These are phyloP conservation scores for Rasamsonia emersonii DNA, from an alignment of 2,329 filamentous ascomycete species.

Conservation along the genomic window DNA sequence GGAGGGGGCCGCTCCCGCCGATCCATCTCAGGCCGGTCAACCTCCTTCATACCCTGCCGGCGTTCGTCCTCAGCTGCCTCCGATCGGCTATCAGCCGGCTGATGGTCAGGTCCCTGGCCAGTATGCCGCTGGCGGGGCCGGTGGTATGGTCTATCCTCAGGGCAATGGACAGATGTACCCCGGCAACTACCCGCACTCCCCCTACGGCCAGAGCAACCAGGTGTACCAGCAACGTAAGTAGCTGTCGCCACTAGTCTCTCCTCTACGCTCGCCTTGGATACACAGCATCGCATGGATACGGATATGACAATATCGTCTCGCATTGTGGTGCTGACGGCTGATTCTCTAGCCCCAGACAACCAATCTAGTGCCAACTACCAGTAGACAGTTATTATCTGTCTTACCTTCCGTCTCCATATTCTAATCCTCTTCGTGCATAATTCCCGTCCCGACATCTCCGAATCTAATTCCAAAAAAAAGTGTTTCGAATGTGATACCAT, in stretches of 20 bases:
- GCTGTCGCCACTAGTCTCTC: conserved; percentile 12
- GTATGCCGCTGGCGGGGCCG: conserved; percentile 53
- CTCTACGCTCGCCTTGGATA: conserved; percentile 9
- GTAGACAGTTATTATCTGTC: conserved; percentile 10
- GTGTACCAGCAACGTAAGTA: conserved; percentile 45
- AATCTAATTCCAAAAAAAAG: conserved; percentile 7
- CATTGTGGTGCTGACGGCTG: conserved; percentile 19
- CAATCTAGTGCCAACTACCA: conserved; percentile 21
- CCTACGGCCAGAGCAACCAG: conserved; percentile 41
- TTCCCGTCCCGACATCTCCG: conserved; percentile 6
- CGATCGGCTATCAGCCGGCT: conserved; percentile 62
- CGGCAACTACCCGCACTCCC: conserved; percentile 42
- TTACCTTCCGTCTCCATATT: conserved; percentile 5
- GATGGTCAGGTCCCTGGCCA: conserved; percentile 48
- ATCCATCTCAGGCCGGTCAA: conserved; percentile 34
- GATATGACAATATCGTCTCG: conserved; percentile 13
- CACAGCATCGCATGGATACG: conserved; percentile 11
- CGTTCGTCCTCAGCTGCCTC: conserved; percentile 60
- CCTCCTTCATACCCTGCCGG: conserved; percentile 39
- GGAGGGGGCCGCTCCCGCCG: conserved; percentile 43
- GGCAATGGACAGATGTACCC: conserved; percentile 42
- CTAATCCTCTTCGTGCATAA: conserved; percentile 4
- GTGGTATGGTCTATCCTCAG: conserved; percentile 39
- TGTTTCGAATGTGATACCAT: conserved; percentile 31
- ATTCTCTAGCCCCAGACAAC: conserved; percentile 19